Percentiles rank a stretch among this genome's conserved stretches.
These are phyloP conservation scores for Gynandropsis gynandra DNA, from an alignment of 345 rosid species.

Conservation along the genomic window DNA sequence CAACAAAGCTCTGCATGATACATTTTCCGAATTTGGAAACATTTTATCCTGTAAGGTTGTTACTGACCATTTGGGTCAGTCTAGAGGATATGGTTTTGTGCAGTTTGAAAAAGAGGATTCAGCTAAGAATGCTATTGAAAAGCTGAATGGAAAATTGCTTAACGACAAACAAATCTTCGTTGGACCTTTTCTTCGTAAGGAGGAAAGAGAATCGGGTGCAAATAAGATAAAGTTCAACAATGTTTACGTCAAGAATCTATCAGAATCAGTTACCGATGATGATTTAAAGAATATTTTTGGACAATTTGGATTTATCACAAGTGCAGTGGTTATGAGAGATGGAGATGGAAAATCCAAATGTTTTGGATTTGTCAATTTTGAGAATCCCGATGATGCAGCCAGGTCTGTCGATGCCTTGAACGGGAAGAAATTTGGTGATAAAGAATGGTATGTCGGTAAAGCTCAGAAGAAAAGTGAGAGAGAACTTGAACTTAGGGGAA, in stretches of 20 bases:
- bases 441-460: conserved; percentile 93
- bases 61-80: conserved; percentile 61
- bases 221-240: conserved; percentile 59
- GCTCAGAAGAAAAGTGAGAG: conserved; percentile 92
- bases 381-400: conserved; percentile 81
- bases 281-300: conserved; percentile 52
- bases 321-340: conserved; percentile 68
- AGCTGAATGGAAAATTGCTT: conserved; percentile 60
- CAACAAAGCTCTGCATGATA: conserved; percentile 63
- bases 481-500: conserved; percentile 59
- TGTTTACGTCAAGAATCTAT: conserved; percentile 66
- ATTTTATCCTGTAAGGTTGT: conserved; percentile 75
- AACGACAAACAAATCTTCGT: conserved; percentile 72
- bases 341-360: conserved; percentile 77
- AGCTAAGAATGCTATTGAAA: conserved; percentile 62
- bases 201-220: conserved; percentile 52
- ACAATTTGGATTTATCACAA: conserved; percentile 59
- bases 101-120: conserved; percentile 69
- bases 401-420: conserved; percentile 79
- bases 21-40: conserved; percentile 58
- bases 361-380: conserved; percentile 96
- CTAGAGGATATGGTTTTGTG: conserved; percentile 78
- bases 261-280: conserved; percentile 49
- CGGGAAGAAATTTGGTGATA: conserved; percentile 68
- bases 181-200: conserved; percentile 73